A percentile compares a stretch with the other conserved stretches of the same genome.
phyloP scores from a whole-genome alignment of 2,329 filamentous ascomycete species.

The Phyllosticta ampelicida region DNA sequence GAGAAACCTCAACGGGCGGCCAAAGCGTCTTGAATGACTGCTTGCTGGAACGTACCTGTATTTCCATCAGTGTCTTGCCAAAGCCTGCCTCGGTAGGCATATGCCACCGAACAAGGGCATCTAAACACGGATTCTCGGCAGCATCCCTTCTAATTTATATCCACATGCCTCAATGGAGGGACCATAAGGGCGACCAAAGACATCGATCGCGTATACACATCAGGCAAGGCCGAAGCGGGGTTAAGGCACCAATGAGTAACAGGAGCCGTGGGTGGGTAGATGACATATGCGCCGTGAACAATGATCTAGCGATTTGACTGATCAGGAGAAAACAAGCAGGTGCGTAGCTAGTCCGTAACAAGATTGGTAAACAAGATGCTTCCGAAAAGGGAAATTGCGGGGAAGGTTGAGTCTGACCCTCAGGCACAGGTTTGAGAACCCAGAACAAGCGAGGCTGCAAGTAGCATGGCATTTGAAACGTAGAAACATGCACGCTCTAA shows the following conservation, averaged over 20 bases:
- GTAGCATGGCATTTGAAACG: not conserved
- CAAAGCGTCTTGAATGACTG: not conserved
- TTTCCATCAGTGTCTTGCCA: not conserved
- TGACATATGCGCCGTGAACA: not conserved
- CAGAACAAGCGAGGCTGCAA: not conserved
- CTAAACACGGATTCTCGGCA: slow-evolving; percentile 1
- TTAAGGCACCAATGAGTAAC: slow-evolving; percentile 3
- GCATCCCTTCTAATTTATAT: not conserved
- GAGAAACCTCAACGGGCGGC: not conserved
- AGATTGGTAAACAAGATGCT: not conserved
- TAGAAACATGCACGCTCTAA: not conserved
- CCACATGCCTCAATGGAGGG: not conserved
- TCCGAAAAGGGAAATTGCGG: slow-evolving; percentile 7
- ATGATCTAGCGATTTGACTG: not conserved
- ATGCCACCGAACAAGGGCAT: slow-evolving; percentile 1
- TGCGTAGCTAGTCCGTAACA: not conserved
- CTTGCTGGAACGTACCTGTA: not conserved
- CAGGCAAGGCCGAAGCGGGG: not conserved
- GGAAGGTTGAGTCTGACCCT: slow-evolving; percentile 10
- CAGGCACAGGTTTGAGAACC: slow-evolving; percentile 9
- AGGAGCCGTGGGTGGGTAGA: not conserved
- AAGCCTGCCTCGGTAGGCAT: slow-evolving; percentile 1
- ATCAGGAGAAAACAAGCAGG: not conserved
- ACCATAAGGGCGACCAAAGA: not conserved
- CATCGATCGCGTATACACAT: not conserved